Evolutionary conservation across 2,329 filamentous ascomycete species (phyloP).

Genomic region (Coleophoma eucalyptorum): DNA sequence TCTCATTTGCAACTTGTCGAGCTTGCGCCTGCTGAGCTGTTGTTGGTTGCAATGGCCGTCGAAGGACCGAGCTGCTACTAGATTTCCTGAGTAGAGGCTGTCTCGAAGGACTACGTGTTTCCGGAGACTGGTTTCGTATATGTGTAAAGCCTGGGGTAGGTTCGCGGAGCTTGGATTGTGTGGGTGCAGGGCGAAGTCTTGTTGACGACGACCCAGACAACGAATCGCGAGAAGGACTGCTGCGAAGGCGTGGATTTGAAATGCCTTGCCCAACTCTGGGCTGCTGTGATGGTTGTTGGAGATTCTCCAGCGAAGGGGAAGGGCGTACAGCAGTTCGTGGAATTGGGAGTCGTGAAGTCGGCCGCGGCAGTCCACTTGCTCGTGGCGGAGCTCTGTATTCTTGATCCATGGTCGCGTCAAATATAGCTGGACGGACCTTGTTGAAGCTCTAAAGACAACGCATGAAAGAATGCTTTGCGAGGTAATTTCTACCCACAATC

Average conservation of each 20-base stretch:
- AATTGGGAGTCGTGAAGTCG: conserved; percentile 47
- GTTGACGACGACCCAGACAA: conserved; percentile 7
- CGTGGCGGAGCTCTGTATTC: neutral
- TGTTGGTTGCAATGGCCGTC: conserved; percentile 13
- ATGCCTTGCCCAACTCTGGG: conserved; percentile 6
- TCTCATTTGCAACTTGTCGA: conserved; percentile 1
- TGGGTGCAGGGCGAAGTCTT: conserved; percentile 12
- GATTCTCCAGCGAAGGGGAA: conserved; percentile 41
- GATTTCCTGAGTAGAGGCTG: conserved; percentile 9
- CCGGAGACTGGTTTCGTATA: conserved; percentile 6
- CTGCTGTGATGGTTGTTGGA: conserved; percentile 31
- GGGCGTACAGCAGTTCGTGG: conserved; percentile 39
- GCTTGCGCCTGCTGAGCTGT: conserved; percentile 4
- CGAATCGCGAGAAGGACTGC: conserved; percentile 16
- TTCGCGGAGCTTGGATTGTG: conserved; percentile 9
- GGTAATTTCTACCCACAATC: no score
- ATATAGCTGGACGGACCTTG: neutral
- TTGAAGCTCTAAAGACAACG: no score
- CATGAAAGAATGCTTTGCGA: no score
- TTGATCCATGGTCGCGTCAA: conserved; percentile 21
- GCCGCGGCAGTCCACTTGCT: conserved; percentile 38
- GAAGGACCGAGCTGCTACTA: conserved; percentile 16
- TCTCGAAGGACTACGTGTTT: conserved; percentile 7
- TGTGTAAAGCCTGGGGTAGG: conserved; percentile 1
- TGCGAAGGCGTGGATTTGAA: conserved; percentile 21